A percentile compares a stretch with the other conserved stretches of the same genome.
These are phyloP conservation scores for Pseudozyma thailandica DNA, from an alignment of 1,284 basidiomycete genomes.

Conservation along the genomic window DNA sequence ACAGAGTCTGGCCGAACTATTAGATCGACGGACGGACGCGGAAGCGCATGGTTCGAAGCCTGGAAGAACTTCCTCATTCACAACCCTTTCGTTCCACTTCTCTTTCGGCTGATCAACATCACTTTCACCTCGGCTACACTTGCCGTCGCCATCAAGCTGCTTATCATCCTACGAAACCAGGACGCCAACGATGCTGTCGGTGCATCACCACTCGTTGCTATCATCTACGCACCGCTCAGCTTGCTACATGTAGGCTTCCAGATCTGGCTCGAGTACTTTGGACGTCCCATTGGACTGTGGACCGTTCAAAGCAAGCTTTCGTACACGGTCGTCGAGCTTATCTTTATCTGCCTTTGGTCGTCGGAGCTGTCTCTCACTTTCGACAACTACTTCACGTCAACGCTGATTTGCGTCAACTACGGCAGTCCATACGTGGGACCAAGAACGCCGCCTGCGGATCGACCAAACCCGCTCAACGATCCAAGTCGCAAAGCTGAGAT, in stretches of 20 bases:
- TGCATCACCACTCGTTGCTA: constrained; percentile 81
- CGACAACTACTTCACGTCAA: constrained; percentile 89
- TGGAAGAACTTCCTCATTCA: constrained; percentile 63
- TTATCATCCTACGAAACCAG: constrained; percentile 73
- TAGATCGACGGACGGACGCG: constrained; percentile 22
- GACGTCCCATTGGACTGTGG: constrained; percentile 88
- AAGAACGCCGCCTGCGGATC: constrained; percentile 70
- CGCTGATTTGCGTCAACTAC: constrained; percentile 75
- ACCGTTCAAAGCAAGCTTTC: constrained; percentile 66
- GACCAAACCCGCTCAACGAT: constrained; percentile 52
- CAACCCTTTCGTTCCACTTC: constrained; percentile 71
- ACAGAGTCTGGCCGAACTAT: constrained; percentile 44
- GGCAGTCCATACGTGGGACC: constrained; percentile 71
- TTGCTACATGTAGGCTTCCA: constrained; percentile 80
- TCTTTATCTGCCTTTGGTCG: constrained; percentile 91
- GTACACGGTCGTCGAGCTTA: constrained; percentile 71
- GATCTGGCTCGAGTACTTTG: constrained; percentile 79
- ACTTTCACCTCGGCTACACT: constrained; percentile 82
- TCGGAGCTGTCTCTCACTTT: constrained; percentile 86
- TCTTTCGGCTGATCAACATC: constrained; percentile 86
- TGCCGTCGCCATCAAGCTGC: constrained; percentile 81
- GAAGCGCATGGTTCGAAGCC: constrained; percentile 35
- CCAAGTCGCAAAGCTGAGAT: constrained; percentile 71
- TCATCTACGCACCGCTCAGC: constrained; percentile 85
- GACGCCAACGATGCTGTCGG: constrained; percentile 78